These are phyloP conservation scores for Kickxella alabastrina DNA, from an alignment of 192 early-diverging fungal genomes.

Conservation along the genomic window DNA sequence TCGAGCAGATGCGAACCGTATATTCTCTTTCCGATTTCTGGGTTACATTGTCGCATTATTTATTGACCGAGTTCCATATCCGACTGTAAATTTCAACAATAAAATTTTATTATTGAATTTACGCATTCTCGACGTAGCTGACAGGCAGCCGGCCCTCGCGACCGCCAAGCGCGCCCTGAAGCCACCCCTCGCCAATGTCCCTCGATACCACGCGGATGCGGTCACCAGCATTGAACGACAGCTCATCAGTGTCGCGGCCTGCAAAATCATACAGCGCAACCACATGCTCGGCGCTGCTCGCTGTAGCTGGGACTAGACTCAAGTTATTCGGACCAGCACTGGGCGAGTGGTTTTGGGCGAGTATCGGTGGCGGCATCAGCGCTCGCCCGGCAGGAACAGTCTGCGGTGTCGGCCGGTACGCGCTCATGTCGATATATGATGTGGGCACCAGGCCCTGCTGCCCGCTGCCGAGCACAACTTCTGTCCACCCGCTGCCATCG, in stretches of 20 bases:
- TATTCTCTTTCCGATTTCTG: too few relatives aligned
- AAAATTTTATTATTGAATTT: neutral
- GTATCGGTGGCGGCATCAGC: too few relatives aligned
- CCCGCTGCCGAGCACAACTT: constrained; percentile 7
- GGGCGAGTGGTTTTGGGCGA: too few relatives aligned
- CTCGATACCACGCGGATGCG: constrained; percentile 27
- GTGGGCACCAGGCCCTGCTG: constrained; percentile 41
- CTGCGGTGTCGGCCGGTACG: constrained; percentile 6
- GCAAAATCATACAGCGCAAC: constrained; percentile 39
- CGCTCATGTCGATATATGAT: constrained; percentile 28
- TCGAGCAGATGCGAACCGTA: too few relatives aligned
- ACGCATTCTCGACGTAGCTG: constrained; percentile 24
- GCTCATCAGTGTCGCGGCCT: constrained; percentile 19
- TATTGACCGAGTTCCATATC: too few relatives aligned
- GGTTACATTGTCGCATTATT: too few relatives aligned
- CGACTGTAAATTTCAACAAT: too few relatives aligned
- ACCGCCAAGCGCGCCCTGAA: constrained; percentile 15
- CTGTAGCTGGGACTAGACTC: too few relatives aligned
- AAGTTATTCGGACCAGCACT: too few relatives aligned
- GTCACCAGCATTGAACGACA: constrained; percentile 27
- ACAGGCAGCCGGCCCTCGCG: constrained; percentile 23
- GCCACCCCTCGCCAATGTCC: constrained; percentile 32
- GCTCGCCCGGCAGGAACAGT: neutral
- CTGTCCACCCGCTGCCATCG: constrained; percentile 38
- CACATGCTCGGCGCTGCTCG: too few relatives aligned